Percentiles rank a stretch among this genome's conserved stretches.
Conservation (phyloP, 257 asterid genomes). For the Scutellaria baicalensis region DNA sequence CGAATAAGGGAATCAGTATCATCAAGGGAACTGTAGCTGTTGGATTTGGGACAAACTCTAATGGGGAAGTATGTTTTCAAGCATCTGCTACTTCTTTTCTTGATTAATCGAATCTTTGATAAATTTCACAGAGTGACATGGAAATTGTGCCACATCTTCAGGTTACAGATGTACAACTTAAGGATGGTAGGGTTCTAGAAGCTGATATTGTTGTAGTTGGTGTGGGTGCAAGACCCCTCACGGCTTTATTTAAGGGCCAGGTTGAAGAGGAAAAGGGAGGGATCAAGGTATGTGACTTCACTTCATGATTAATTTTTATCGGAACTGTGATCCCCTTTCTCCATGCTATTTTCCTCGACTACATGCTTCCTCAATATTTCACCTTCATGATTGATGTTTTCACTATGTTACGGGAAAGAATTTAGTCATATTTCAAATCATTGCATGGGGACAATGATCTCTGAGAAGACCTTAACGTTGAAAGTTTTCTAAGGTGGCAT, state of each 20-base stretch:
- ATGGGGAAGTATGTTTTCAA: slow-evolving; percentile 58
- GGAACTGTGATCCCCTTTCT: not conserved
- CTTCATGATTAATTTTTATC: not conserved
- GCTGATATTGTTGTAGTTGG: slow-evolving; percentile 97
- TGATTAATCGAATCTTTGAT: not conserved
- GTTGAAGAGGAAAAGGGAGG: slow-evolving; percentile 93
- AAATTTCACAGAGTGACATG: not conserved
- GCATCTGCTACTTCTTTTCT: not conserved
- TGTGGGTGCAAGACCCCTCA: slow-evolving; percentile 85
- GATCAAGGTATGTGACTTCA: slow-evolving; percentile 58
- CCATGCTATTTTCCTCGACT: not conserved
- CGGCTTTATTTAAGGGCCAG: slow-evolving; percentile 68
- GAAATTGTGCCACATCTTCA: slow-evolving; percentile 15
- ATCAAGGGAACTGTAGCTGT: slow-evolving; percentile 95
- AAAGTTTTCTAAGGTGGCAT: not conserved
- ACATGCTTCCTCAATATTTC: not conserved
- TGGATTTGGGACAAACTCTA: slow-evolving; percentile 63
- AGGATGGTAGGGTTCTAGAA: slow-evolving; percentile 88
- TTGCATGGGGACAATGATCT: not conserved
- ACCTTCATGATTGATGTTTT: not conserved
- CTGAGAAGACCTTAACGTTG: not conserved
- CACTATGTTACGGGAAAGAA: not conserved
- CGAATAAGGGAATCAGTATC: slow-evolving; percentile 74
- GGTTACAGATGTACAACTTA: slow-evolving; percentile 82
- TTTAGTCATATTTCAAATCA: not conserved